Percentiles rank a stretch among this genome's conserved stretches.
Conservation (phyloP, 2,329 filamentous ascomycete species). For the Curvularia hawaiiensis region DNA sequence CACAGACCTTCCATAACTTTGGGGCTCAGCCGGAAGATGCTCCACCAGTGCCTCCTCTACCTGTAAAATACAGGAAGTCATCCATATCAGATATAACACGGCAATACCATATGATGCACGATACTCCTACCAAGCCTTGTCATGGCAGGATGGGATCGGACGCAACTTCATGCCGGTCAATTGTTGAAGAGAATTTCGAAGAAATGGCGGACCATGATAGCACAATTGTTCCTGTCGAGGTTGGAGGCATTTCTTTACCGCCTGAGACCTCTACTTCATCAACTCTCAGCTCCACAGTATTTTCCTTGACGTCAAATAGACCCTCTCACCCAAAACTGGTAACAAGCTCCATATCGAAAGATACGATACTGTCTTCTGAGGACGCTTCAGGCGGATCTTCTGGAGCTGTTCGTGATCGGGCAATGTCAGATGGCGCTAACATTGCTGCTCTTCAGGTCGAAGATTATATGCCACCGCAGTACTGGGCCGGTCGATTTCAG, state of each 20-base stretch:
- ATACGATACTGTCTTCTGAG: neutral
- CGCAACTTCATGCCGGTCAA: slow-evolving; percentile 10
- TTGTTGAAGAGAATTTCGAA: slow-evolving; percentile 16
- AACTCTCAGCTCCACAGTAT: neutral
- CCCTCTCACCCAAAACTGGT: neutral
- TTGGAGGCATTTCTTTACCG: neutral
- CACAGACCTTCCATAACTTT: slow-evolving; percentile 36
- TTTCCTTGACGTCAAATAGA: neutral
- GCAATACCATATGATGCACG: slow-evolving; percentile 2
- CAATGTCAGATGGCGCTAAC: slow-evolving; percentile 28
- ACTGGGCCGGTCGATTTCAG: slow-evolving; percentile 45
- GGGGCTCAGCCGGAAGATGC: slow-evolving; percentile 16
- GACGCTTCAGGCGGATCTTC: slow-evolving; percentile 1
- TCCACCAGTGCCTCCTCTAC: slow-evolving; percentile 36
- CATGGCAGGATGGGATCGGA: slow-evolving; percentile 5
- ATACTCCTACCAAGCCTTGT: neutral
- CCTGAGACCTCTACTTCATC: slow-evolving; percentile 1
- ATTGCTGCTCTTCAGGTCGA: slow-evolving; percentile 31
- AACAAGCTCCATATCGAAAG: neutral
- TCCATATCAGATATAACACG: slow-evolving; percentile 22
- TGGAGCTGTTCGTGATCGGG: slow-evolving; percentile 14
- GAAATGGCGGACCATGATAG: neutral
- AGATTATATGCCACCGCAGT: slow-evolving; percentile 41
- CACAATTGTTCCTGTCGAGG: neutral
- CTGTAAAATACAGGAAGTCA: slow-evolving; percentile 24